Conservation (phyloP, 345 rosid species). For the Bruguiera sexangula region DNA sequence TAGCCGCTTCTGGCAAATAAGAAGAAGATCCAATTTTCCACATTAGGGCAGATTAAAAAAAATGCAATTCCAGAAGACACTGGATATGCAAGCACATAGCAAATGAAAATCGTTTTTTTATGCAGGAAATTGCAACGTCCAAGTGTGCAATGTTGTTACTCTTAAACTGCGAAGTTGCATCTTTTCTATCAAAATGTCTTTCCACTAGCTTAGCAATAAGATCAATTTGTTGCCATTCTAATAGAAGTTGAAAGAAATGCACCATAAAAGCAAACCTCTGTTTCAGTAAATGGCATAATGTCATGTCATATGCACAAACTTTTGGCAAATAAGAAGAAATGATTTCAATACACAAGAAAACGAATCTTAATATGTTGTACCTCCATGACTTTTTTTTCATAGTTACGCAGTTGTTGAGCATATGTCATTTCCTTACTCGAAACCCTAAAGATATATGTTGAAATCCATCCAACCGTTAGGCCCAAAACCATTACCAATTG, state of each 20-base stretch:
- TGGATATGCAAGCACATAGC: neutral
- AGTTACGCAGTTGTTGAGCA: constrained; percentile 90
- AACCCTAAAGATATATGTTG: constrained; percentile 84
- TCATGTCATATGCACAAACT: too few species aligned
- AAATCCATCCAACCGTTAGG: constrained; percentile 89
- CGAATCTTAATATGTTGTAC: constrained; percentile 27
- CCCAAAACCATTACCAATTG: constrained; percentile 82
- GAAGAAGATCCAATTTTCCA: neutral
- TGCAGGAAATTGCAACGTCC: too few species aligned
- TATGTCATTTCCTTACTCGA: constrained; percentile 98
- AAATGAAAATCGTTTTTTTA: neutral
- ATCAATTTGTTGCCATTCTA: too few species aligned
- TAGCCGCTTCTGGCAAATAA: constrained; percentile 62
- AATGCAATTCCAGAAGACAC: neutral
- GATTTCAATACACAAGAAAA: constrained; percentile 1
- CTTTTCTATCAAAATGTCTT: too few species aligned
- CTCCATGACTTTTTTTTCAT: constrained; percentile 92
- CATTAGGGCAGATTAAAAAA: neutral
- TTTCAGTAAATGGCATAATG: neutral
- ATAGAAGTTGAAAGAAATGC: neutral
- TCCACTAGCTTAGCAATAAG: too few species aligned
- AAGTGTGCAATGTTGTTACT: too few species aligned
- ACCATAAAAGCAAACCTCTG: neutral
- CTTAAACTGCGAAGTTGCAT: too few species aligned
- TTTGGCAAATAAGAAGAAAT: neutral